phyloP scores from a whole-genome alignment of 2,329 filamentous ascomycete species.

The Diplocarpon rosae region DNA sequence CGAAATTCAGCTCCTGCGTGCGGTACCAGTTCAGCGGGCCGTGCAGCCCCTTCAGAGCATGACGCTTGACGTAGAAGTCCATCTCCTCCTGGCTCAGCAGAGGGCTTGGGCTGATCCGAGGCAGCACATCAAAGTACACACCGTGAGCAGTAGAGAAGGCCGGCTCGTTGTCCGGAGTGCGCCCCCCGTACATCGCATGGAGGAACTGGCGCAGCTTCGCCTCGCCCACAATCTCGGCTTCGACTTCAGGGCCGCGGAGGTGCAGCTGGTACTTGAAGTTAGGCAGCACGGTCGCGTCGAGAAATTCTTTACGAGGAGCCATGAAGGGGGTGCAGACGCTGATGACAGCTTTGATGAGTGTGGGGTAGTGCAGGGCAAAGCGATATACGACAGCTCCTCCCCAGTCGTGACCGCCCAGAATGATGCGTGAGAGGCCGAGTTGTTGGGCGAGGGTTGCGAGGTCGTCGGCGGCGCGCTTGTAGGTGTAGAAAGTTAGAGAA shows the following conservation, averaged over 20 bases:
- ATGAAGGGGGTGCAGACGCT: slow-evolving; percentile 68
- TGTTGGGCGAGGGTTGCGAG: slow-evolving; percentile 58
- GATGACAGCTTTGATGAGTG: slow-evolving; percentile 65
- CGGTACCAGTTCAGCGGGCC: slow-evolving; percentile 89
- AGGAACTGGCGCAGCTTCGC: slow-evolving; percentile 60
- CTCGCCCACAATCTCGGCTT: slow-evolving; percentile 44
- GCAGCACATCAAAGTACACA: slow-evolving; percentile 50
- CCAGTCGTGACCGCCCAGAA: slow-evolving; percentile 86
- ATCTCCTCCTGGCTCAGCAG: slow-evolving; percentile 59
- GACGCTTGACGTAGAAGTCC: slow-evolving; percentile 67
- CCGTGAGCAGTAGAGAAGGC: slow-evolving; percentile 52
- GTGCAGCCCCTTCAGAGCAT: slow-evolving; percentile 58
- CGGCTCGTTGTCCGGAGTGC: slow-evolving; percentile 40
- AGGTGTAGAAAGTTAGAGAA: slow-evolving; percentile 50
- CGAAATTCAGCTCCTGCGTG: slow-evolving; percentile 57
- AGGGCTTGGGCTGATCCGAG: slow-evolving; percentile 42
- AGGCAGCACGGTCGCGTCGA: slow-evolving; percentile 44
- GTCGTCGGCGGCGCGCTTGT: slow-evolving; percentile 64
- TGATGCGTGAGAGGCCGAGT: slow-evolving; percentile 41
- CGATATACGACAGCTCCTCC: slow-evolving; percentile 72
- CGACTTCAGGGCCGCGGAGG: slow-evolving; percentile 56
- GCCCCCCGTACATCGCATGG: slow-evolving; percentile 58
- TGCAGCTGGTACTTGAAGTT: slow-evolving; percentile 82
- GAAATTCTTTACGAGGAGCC: slow-evolving; percentile 40
- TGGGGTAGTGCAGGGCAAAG: slow-evolving; percentile 59